These are phyloP conservation scores for Tetragonia tetragonoides DNA, from an alignment of 148 eudicot species.

Conservation along the genomic window DNA sequence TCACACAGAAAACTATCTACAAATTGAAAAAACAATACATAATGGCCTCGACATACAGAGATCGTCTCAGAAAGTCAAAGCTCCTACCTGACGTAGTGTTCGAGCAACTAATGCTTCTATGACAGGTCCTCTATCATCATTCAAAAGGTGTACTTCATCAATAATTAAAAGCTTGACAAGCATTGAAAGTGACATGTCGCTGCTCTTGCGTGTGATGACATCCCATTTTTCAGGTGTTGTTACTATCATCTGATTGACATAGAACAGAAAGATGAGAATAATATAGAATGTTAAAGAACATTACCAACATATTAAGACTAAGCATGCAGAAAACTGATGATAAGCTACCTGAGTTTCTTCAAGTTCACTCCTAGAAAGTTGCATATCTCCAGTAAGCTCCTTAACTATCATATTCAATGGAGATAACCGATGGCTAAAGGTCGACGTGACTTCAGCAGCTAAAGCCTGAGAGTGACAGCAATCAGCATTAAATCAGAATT, in stretches of 20 bases:
- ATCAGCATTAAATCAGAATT: constrained; percentile 15
- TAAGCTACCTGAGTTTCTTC: constrained; percentile 86
- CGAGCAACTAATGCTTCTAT: constrained; percentile 99
- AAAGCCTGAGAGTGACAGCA: constrained; percentile 51
- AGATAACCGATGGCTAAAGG: constrained; percentile 84
- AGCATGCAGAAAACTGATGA: constrained; percentile 10
- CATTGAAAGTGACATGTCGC: constrained; percentile 96
- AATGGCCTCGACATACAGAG: background rate
- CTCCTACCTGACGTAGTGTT: constrained; percentile 87
- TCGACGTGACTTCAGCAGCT: constrained; percentile 93
- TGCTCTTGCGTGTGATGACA: constrained; percentile 98
- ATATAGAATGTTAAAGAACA: background rate
- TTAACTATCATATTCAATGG: constrained; percentile 82
- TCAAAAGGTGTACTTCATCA: constrained; percentile 96
- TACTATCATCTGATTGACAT: constrained; percentile 80
- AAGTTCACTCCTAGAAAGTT: constrained; percentile 86
- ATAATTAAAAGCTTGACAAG: constrained; percentile 92
- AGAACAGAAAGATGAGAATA: constrained; percentile 11
- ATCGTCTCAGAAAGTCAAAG: background rate
- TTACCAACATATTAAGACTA: background rate
- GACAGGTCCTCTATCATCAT: constrained; percentile 98
- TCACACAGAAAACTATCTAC: background rate
- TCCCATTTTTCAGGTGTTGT: constrained; percentile 99
- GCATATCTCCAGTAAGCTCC: constrained; percentile 99
- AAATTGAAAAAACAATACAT: background rate